Conservation (phyloP, 1,284 basidiomycete genomes). For the Cutaneotrichosporon mucoides region DNA sequence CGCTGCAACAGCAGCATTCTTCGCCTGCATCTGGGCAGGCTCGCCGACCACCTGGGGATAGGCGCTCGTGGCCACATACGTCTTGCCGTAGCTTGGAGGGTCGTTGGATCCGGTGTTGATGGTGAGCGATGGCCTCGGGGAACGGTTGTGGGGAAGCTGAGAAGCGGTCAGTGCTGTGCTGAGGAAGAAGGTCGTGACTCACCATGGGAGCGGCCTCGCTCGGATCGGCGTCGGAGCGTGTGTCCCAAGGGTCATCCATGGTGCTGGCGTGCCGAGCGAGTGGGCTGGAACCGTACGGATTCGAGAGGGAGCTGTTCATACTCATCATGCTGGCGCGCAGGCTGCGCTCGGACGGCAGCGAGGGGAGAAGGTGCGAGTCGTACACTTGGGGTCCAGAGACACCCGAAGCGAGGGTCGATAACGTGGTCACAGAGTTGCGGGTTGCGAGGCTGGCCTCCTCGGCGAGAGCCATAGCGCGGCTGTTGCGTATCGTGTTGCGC, state of each 20-base stretch:
- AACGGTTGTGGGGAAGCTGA: background rate
- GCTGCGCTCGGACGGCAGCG: background rate
- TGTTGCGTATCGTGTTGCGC: constrained; percentile 2
- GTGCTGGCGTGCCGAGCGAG: background rate
- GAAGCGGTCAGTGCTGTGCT: background rate
- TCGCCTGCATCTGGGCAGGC: background rate
- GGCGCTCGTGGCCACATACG: background rate
- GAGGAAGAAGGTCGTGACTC: background rate
- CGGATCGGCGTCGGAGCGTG: background rate
- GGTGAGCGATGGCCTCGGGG: background rate
- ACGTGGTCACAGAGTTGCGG: background rate
- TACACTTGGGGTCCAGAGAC: background rate
- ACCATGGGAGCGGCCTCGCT: background rate
- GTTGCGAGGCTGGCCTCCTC: background rate
- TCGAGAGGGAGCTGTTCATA: background rate
- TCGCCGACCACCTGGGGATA: background rate
- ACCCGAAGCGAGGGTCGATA: background rate
- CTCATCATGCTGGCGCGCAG: constrained; percentile 4
- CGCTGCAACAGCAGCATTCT: background rate
- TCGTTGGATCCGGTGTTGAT: background rate
- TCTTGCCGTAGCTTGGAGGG: background rate
- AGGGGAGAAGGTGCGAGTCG: background rate
- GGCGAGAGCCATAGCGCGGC: background rate
- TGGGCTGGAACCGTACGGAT: constrained; percentile 2
- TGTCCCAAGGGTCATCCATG: constrained; percentile 1